Evolutionary conservation across 345 rosid species (phyloP), one percentile per base, ranked within the genome.

Genomic region (Arabidopsis suecica): DNA sequence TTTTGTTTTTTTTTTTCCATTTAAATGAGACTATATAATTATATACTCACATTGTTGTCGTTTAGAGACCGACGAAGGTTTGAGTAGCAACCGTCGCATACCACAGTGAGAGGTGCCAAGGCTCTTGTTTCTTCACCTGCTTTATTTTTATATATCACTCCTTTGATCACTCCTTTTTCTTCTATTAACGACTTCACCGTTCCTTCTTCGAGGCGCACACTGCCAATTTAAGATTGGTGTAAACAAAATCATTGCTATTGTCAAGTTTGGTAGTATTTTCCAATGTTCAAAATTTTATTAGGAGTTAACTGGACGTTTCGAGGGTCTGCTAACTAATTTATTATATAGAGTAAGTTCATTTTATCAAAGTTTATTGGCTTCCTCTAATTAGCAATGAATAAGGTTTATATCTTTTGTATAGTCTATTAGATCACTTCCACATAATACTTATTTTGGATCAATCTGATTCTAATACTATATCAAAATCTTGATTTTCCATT

Each of bases 41-140:
- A 20, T 28, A 28, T 28, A 28, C 71, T 9, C 55, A 86, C 87
- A 82, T 65, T 82, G 9, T 82, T 83, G 8, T 79, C 77, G 64
- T 65, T 74, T 49, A 86, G 81, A 76, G 84, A 76, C 50, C 83
- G 81, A 3, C 83, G 86, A 57, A 86, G 79, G 40, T 84, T 84
- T 20, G 87, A 84, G 57, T 83, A 86, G 78, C 85, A 82, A 61
- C 89, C 87, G 44, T 86, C 87, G 62, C 89, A 86, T 11, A 86
- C 87, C 42, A 86, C 79, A 2, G 89, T 82, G 12, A 86, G 86
- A 68, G 89, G 84, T 58, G 89, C 84, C 41, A 64, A 73, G 9
- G 83, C 79, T 32, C 71, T 69, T 67, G 59, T 57, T 58, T 80
- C 85, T 74, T 82, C 74, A 14, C 84, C 78, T 47, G 53, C 63